These are phyloP conservation scores for Gracilaria gracilis DNA, from an alignment of 23 red algal species.

Conservation along the genomic window DNA sequence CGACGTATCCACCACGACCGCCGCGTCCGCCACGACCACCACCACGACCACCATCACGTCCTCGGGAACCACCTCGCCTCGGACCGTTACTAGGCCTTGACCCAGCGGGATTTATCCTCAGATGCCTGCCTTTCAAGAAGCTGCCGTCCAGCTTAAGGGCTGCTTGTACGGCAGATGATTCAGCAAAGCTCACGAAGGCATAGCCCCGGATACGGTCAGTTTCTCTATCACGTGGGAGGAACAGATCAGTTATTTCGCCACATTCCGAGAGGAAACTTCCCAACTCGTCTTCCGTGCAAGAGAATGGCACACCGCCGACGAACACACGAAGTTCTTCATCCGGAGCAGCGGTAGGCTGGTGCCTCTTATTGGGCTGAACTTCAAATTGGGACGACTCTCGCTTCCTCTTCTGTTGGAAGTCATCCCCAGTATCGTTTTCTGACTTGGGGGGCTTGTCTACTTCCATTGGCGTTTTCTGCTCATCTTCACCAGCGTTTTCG, in stretches of 20 bases:
- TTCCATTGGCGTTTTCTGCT: conserved; percentile 44
- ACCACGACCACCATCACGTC: conserved; percentile 32
- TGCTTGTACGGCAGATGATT: neutral
- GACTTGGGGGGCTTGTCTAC: neutral
- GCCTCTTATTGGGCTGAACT: conserved; percentile 31
- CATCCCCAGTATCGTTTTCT: conserved; percentile 1
- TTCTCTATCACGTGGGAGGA: conserved; percentile 72
- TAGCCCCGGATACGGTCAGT: conserved; percentile 71
- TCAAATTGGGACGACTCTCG: neutral
- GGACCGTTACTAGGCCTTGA: conserved; percentile 29
- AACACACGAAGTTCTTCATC: conserved; percentile 73
- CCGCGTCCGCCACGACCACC: conserved; percentile 43
- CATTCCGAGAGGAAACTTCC: conserved; percentile 39
- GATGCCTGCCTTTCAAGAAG: conserved; percentile 20
- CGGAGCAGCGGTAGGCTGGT: neutral
- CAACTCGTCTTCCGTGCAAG: conserved; percentile 65
- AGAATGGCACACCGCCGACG: conserved; percentile 83
- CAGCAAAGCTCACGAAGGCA: conserved; percentile 44
- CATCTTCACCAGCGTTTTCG: conserved; percentile 17
- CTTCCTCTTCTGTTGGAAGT: conserved; percentile 20
- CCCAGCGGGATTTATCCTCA: conserved; percentile 53
- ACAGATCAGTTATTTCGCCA: conserved; percentile 73
- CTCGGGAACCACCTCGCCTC: conserved; percentile 21
- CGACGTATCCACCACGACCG: conserved; percentile 27
- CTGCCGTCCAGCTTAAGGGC: conserved; percentile 50